Base-by-base conservation (phyloP, 306 rosid species). In the Senna siamea region DNA sequence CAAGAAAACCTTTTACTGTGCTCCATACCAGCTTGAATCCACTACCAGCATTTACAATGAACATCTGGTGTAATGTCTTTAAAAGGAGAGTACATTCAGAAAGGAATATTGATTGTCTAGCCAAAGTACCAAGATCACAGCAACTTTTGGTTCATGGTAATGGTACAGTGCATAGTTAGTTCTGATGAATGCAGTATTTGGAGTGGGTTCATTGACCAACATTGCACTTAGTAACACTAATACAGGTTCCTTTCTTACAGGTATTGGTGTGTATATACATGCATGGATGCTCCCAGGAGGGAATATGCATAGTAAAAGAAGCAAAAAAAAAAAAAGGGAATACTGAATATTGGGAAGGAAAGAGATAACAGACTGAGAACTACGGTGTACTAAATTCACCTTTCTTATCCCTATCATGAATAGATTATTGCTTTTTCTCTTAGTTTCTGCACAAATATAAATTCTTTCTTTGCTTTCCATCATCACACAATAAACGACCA, bases 1-100 rank as follows among this genome's bases (percentile, higher is more conserved):
- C 97, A 84, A 94, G 96, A 85, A 94, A 94, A 46, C 93, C 76
- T 85, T 83, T 91, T 76, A 86, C 93, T 41, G 99, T 88, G 58
- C 72, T 88, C 97, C 99, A 94, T 58, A 94, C 74, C 51, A 91
- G 77, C 84, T 85, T 94, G 86, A 94, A 94, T 53, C 97, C 99
- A 47, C 78, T 87, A 59, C 96, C 95, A 61, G 99, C 99, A 85
- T 94, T 94, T 52, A 94, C 96, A 78, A 94, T 89, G 82, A 78
- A 94, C 99, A 94, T 94, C 83, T 92, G 99, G 77, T 89, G 89
- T 58, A 94, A 86, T 62, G 99, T 92, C 99, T 94, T 96, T 48
- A 67, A 77, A 81, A 34, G 67, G 22, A n/a, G 72, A 78, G 73
- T 62, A 70, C 52, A 58, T 75, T 85, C 76, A 87, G 81, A 79